A percentile compares a stretch with the other conserved stretches of the same genome.
Conservation (phyloP, 1,139 yeast genomes). For the Meyerozyma elateridarum region DNA sequence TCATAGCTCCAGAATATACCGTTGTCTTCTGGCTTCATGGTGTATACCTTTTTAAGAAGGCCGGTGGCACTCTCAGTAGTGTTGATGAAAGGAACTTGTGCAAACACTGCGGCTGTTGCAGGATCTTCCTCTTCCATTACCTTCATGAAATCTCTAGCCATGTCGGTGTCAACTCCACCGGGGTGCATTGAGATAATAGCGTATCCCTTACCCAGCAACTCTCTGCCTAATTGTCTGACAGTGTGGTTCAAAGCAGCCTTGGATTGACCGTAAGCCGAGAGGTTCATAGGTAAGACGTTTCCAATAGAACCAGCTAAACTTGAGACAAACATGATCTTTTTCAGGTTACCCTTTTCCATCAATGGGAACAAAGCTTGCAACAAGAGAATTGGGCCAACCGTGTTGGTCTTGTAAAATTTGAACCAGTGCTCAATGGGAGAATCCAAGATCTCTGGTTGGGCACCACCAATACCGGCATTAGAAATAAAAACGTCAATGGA, state of each 20-base stretch:
- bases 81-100: not conserved
- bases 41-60: too few relatives aligned
- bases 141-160: constrained; percentile 9
- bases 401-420: constrained; percentile 21
- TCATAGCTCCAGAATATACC: not conserved
- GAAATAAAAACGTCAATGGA: constrained; percentile 16
- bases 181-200: constrained; percentile 25
- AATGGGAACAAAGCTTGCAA: constrained; percentile 23
- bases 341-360: constrained; percentile 16
- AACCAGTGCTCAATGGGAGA: constrained; percentile 13
- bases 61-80: not conserved
- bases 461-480: constrained; percentile 14
- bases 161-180: constrained; percentile 27
- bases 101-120: not conserved
- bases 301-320: constrained; percentile 20
- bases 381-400: constrained; percentile 26
- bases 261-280: constrained; percentile 24
- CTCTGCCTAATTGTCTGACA: constrained; percentile 17
- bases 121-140: not conserved
- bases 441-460: constrained; percentile 6
- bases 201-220: constrained; percentile 18
- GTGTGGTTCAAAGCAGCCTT: constrained; percentile 26
- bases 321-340: constrained; percentile 22
- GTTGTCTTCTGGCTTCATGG: not conserved
- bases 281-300: constrained; percentile 7